Base-by-base conservation (phyloP, 169 alveolate species). In the Eimeria acervulina region DNA sequence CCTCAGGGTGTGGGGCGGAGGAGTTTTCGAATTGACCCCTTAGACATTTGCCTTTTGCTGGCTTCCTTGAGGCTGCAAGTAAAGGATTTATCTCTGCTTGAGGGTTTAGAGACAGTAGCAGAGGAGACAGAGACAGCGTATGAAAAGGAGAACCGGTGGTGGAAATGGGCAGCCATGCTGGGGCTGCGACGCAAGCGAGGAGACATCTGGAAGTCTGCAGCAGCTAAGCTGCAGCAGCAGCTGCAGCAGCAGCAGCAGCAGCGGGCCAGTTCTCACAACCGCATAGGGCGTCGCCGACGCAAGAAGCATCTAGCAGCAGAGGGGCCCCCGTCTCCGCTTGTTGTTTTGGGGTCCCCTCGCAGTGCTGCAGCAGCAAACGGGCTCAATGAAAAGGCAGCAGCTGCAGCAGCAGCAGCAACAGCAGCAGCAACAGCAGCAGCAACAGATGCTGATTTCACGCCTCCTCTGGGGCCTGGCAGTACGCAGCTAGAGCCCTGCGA, bases 161-260 rank as follows among this genome's bases (percentile, higher is more conserved):
- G 90, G 63, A 33, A 21, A 42, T 81, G 90, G 72, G 59, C 23
- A 28, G 23, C 44, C 44, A 23, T 81, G 7, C n/a, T 52, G n/a
- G 90, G 72, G 72, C 6, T 81, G 47, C 36, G 42, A 10, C 44
- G 90, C 68, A 44, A 28, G 36, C 70, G 90, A n/a, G 90, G 72
- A 7, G 38, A 81, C 47, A 81, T 81, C 33, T 81, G 90, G 90
- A 52, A 81, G 90, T 7, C 51, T 51, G 90, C 90, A 42, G 90
- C 90, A 23, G 68, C 74, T n/a, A 47, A 42, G 28, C 72, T 81
- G 74, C 90, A 52, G 42, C 74, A 47, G 26, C 72, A 47, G 42
- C 72, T 26, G 51, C 55, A 44, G 90, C 63, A 12, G 28, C 0
- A 17, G 42, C 52, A 13, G 40, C 63, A 13, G 15, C 59, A 51